Percentiles rank a stretch among this genome's conserved stretches.
phyloP scores from a whole-genome alignment of 116 monocot species.

The Iris pallida region DNA sequence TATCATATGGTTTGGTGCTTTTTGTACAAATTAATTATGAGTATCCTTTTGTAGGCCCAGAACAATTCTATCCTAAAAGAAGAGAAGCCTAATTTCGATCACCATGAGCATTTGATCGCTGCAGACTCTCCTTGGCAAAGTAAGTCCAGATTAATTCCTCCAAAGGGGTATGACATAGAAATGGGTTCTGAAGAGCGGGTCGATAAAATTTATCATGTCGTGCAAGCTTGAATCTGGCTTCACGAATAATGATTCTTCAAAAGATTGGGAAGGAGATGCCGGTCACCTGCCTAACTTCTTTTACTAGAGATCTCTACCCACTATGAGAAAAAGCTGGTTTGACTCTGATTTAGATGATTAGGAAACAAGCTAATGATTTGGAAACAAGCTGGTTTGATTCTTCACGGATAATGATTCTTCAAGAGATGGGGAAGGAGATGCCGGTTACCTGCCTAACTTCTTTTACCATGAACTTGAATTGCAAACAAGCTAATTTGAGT shows the following conservation, averaged over 20 bases:
- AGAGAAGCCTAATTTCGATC: conserved; percentile 59
- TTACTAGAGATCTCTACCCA: conserved; percentile 53
- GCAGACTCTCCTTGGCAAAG: conserved; percentile 49
- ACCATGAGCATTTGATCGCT: conserved; percentile 34
- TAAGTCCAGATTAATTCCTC: conserved; percentile 11
- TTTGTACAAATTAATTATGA: background rate
- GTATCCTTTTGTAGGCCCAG: conserved; percentile 17
- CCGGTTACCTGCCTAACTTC: too few species aligned
- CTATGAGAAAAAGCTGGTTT: conserved; percentile 30
- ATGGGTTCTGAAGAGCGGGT: conserved; percentile 59
- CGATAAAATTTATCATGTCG: conserved; percentile 64
- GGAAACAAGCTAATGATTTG: too few species aligned
- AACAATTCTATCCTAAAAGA: conserved; percentile 31
- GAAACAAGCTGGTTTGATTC: too few species aligned
- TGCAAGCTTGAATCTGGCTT: conserved; percentile 35
- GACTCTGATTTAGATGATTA: too few species aligned
- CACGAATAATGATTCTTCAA: conserved; percentile 24
- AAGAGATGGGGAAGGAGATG: conserved; percentile 46
- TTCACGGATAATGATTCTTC: conserved; percentile 24
- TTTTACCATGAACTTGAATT: conserved; percentile 52
- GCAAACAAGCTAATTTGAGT: conserved; percentile 37
- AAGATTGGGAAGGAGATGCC: conserved; percentile 50
- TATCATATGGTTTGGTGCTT: background rate
- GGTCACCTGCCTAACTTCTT: too few species aligned
- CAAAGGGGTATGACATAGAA: conserved; percentile 45